Base-by-base conservation (phyloP, 2,329 filamentous ascomycete genomes). In the Corniculantispora saksenae region DNA sequence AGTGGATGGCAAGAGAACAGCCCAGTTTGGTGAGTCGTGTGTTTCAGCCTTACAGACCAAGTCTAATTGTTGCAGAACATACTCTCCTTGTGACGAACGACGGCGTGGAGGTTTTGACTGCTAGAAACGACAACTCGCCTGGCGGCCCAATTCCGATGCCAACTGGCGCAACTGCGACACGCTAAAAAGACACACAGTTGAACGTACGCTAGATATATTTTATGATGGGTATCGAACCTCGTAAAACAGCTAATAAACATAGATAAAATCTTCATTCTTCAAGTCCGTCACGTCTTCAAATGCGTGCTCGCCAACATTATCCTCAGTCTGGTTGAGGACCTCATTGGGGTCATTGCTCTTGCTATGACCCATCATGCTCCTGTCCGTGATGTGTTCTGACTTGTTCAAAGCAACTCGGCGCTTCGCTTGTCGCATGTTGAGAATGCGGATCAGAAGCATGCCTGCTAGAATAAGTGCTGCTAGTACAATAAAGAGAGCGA, bases 1-100 rank as follows among this genome's bases (percentile, higher is more conserved):
- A 0, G 86, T 89, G 63, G 95, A 99, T 76, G 95, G 95, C 58
- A 91, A 91, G 78, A 83, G 87, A 75, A 97, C 94, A 21, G 95
- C 95, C 9, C 95, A 99, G 75, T 99, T 99, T 74, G 91, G 90
- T 92, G 80, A 77, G 88, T 78, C 62, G 13, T 23, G 17, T 21
- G 5, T 15, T 7, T 47, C 32, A 48, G 1, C 6, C 12, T 12
- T 17, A 21, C 4, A 29, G 12, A 40, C 21, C 23, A 2, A 8
- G 10, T n/a, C 47, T 58, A 40, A 47, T 38, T 12, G n/a, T 4
- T 17, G 29, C 69, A 86, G 91, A 96, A 76, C 92, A 96, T 74
- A 95, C 91, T 1, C 80, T 96, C 58, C 82, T 96, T 12, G 91
- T 96, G 2, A 96, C 92, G 0, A 91, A 93, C 72, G 86, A 90